Conservation (phyloP, 2,329 filamentous ascomycete species). For the Colletotrichum spaethianum region DNA sequence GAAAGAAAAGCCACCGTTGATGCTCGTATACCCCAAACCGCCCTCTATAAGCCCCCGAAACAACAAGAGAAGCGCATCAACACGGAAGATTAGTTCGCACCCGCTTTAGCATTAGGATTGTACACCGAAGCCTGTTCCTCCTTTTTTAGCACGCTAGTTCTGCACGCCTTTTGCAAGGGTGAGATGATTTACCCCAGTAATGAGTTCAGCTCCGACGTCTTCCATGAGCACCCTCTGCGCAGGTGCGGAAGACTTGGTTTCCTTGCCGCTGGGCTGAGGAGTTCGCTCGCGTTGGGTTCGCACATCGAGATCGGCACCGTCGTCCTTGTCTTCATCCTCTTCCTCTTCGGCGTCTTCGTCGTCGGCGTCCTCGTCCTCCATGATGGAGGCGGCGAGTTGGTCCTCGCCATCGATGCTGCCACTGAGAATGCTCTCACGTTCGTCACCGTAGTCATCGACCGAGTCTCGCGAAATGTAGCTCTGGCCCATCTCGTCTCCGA, state of each 20-base stretch:
- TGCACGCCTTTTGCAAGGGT: constrained; percentile 58
- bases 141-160: constrained; percentile 44
- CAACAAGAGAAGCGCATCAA: constrained; percentile 28
- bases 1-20: neutral
- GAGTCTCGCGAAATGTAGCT: constrained; percentile 70
- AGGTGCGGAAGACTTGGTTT: constrained; percentile 39
- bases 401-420: constrained; percentile 61
- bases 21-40: constrained; percentile 12
- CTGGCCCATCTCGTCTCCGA: constrained; percentile 62
- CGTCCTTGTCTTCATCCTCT: constrained; percentile 47
- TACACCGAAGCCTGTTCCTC: constrained; percentile 40
- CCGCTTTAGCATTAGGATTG: constrained; percentile 38
- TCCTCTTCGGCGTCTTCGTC: constrained; percentile 53
- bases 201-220: constrained; percentile 69
- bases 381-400: constrained; percentile 56
- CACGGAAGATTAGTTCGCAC: constrained; percentile 32
- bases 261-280: constrained; percentile 36
- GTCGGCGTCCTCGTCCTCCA: constrained; percentile 54
- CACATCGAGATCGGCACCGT: constrained; percentile 57
- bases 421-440: constrained; percentile 59
- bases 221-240: constrained; percentile 49
- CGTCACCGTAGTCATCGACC: constrained; percentile 60
- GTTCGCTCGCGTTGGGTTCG: constrained; percentile 36
- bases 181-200: constrained; percentile 71
- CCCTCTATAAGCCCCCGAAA: constrained; percentile 3